Conservation (phyloP, 371 early-diverging fungal genomes). For the Entomophthora muscae region DNA sequence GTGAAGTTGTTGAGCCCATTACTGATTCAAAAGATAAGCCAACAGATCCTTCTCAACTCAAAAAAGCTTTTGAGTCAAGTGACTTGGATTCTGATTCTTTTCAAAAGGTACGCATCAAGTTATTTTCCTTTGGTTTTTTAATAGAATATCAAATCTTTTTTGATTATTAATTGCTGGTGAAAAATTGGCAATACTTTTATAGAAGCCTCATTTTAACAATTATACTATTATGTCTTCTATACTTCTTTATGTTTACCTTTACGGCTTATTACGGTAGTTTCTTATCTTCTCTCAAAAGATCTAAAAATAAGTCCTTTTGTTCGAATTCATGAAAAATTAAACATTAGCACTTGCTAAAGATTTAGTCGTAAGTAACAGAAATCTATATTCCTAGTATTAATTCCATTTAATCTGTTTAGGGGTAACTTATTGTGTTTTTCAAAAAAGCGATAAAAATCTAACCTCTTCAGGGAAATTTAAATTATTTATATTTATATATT, state of each 20-base stretch:
- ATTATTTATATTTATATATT: not conserved
- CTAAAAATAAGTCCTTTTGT: not conserved
- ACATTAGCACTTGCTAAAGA: not conserved
- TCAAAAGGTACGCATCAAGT: not conserved
- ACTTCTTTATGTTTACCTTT: too few relatives aligned
- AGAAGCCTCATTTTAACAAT: not conserved
- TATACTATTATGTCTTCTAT: not conserved
- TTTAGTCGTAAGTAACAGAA: not conserved
- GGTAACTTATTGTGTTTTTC: not conserved
- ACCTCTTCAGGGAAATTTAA: not conserved
- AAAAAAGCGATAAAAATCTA: not conserved
- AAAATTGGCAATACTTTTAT: not conserved
- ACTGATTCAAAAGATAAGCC: too few relatives aligned
- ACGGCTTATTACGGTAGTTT: not conserved
- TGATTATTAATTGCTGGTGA: not conserved
- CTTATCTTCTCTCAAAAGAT: not conserved
- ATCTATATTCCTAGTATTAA: not conserved
- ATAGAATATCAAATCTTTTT: not conserved
- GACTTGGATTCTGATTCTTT: too few relatives aligned
- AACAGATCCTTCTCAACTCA: too few relatives aligned
- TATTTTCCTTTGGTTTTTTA: not conserved
- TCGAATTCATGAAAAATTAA: not conserved
- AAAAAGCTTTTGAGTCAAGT: too few relatives aligned
- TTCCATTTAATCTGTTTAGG: not conserved
- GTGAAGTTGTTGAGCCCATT: not conserved